A percentile compares a stretch with the other conserved stretches of the same genome.
phyloP scores from a whole-genome alignment of 306 rosid genomes.

The Lathyrus tuberosus region DNA sequence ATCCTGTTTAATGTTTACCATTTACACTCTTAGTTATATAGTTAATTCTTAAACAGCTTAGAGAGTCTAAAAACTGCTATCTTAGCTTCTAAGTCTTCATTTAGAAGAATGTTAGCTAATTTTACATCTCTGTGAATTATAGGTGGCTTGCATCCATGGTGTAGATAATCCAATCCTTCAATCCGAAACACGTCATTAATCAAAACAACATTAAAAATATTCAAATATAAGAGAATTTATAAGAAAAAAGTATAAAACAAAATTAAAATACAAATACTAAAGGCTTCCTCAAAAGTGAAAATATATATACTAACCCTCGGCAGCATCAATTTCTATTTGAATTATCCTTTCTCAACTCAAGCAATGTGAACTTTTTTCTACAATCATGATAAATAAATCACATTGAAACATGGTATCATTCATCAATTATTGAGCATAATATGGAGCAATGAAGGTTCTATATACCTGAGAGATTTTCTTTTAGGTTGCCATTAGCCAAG shows the following conservation, averaged over 20 bases:
- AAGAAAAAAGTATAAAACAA: too few species aligned
- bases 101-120: constrained; percentile 67
- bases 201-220: constrained; percentile 14
- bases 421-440: too few species aligned
- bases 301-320: constrained; percentile 52
- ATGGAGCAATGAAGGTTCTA: too few species aligned
- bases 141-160: constrained; percentile 76
- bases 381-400: too few species aligned
- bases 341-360: too few species aligned
- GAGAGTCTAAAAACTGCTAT: constrained; percentile 80
- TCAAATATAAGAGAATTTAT: background rate
- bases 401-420: too few species aligned
- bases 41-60: constrained; percentile 44
- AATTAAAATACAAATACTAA: too few species aligned
- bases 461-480: too few species aligned
- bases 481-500: too few species aligned
- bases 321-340: too few species aligned
- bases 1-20: constrained; percentile 37
- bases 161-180: constrained; percentile 70
- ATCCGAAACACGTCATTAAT: constrained; percentile 30
- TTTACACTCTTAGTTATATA: constrained; percentile 19
- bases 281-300: constrained; percentile 19
- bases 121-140: too few species aligned
- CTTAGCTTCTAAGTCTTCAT: constrained; percentile 65
- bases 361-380: too few species aligned